phyloP scores from a whole-genome alignment of 306 rosid species.

The Prunus dulcis region DNA sequence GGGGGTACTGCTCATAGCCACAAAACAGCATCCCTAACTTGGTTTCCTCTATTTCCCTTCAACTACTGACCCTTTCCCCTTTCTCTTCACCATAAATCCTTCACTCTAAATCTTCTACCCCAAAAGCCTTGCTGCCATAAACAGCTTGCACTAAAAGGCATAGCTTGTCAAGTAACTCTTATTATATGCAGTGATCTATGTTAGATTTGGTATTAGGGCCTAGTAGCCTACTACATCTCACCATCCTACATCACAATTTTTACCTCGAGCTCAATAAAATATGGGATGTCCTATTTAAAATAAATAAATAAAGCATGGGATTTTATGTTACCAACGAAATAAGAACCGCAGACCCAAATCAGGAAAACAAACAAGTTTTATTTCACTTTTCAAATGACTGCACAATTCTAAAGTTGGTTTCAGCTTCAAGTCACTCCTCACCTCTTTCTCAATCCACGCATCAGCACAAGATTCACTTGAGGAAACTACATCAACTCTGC shows the following conservation, averaged over 20 bases:
- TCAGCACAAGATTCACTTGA: slow-evolving; percentile 78
- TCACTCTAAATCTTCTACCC: not conserved
- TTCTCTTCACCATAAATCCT: not conserved
- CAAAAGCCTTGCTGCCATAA: not conserved
- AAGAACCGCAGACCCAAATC: not conserved
- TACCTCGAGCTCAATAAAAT: not conserved
- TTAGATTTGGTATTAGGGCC: not conserved
- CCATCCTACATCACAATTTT: not conserved
- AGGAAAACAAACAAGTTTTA: not conserved
- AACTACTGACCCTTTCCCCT: not conserved
- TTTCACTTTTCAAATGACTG: not conserved
- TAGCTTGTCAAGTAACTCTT: not conserved
- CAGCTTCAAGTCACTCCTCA: slow-evolving; percentile 33
- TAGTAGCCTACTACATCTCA: not conserved
- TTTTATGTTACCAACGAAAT: not conserved
- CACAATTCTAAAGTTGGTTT: not conserved
- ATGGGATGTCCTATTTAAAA: not conserved
- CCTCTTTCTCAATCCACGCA: slow-evolving; percentile 97
- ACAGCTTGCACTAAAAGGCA: not conserved
- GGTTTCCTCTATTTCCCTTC: not conserved
- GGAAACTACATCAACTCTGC: slow-evolving; percentile 80
- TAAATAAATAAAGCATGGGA: not conserved
- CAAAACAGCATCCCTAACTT: not conserved
- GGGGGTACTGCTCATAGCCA: not conserved
- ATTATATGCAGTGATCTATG: not conserved